Percentiles rank a stretch among this genome's conserved stretches.
phyloP scores from a whole-genome alignment of 352 stramenopile species.

The Albugo candida region DNA sequence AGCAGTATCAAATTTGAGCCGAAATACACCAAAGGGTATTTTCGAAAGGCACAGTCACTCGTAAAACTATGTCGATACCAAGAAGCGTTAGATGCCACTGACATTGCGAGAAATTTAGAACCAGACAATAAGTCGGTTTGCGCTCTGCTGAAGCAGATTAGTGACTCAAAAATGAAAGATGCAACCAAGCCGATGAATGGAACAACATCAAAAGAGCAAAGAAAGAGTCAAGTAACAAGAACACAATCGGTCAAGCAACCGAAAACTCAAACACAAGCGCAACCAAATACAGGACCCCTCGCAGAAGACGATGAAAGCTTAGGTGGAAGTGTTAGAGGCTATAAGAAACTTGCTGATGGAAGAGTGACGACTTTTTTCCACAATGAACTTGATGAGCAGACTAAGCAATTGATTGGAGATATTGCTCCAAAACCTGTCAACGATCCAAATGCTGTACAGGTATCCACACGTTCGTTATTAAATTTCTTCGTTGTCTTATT shows the following conservation, averaged over 20 bases:
- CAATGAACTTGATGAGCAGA: slow-evolving; percentile 93
- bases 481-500: not conserved
- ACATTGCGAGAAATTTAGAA: slow-evolving; percentile 39
- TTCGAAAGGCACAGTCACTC: slow-evolving; percentile 64
- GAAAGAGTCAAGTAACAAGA: slow-evolving; percentile 35
- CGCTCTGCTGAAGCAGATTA: slow-evolving; percentile 37
- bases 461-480: slow-evolving; percentile 1
- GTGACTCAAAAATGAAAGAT: slow-evolving; percentile 19
- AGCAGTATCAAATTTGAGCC: slow-evolving; percentile 33
- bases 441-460: slow-evolving; percentile 36
- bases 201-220: slow-evolving; percentile 12
- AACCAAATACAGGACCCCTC: not conserved
- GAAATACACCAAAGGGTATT: slow-evolving; percentile 65
- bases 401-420: slow-evolving; percentile 95
- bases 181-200: slow-evolving; percentile 9
- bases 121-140: slow-evolving; percentile 48
- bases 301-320: slow-evolving; percentile 48
- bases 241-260: slow-evolving; percentile 21
- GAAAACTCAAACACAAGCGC: not conserved
- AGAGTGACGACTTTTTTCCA: slow-evolving; percentile 98
- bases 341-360: slow-evolving; percentile 93
- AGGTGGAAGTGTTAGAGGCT: slow-evolving; percentile 66
- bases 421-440: slow-evolving; percentile 78
- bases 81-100: slow-evolving; percentile 38
- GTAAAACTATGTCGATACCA: slow-evolving; percentile 44